Evolutionary conservation across 2,329 filamentous ascomycete species (phyloP), one percentile per base, ranked within the genome.

Genomic region (Calonectria leucothoes): DNA sequence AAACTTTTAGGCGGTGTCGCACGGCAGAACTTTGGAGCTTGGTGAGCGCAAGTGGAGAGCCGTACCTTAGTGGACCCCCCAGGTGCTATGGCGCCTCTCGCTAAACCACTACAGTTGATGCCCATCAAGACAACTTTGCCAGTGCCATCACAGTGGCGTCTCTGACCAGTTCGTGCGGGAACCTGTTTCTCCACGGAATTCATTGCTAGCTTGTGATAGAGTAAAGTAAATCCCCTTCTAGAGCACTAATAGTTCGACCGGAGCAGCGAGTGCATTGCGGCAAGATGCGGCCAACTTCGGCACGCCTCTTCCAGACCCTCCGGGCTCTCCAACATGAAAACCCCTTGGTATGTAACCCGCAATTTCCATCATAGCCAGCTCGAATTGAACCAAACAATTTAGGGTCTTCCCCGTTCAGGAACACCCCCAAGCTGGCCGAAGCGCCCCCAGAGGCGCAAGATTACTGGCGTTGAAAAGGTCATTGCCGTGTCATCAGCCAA

Each of bases 401-500:
- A 98, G 96, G 96, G 96, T 31, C 91, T 98, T 20, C 96, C 96
- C 25, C 92, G 93, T 74, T 94, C 94, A 25, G 95, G 93, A 37
- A 87, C 86, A 3, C 85, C 86, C 6, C 86, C 86, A 3, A 84
- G 75, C n/a, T 87, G 86, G 85, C 92, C 94, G 67, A 94, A 95
- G 29, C 89, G 98, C 14, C 96, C 97, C 0, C 91, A 95, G 79
- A 93, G 94, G 80, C 91, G 95, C 76, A 92, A 91, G 78, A 98
- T 99, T 78, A 90, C 91, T 31, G 92, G 96, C 82, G 96, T 99
- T 29, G 91, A 92, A 77, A 98, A 98, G 83, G 92, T 98, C n/a
- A 91, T 99, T 72, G 95, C 96, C n/a, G 95, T 99, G 17, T 98
- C 95, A 5, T 98, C 96, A 1, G 97, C 97, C 17, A 99, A 99